A percentile compares a stretch with the other conserved stretches of the same genome.
These are phyloP conservation scores for Epichloe aotearoae DNA, from an alignment of 2,329 filamentous ascomycete genomes.

Conservation along the genomic window DNA sequence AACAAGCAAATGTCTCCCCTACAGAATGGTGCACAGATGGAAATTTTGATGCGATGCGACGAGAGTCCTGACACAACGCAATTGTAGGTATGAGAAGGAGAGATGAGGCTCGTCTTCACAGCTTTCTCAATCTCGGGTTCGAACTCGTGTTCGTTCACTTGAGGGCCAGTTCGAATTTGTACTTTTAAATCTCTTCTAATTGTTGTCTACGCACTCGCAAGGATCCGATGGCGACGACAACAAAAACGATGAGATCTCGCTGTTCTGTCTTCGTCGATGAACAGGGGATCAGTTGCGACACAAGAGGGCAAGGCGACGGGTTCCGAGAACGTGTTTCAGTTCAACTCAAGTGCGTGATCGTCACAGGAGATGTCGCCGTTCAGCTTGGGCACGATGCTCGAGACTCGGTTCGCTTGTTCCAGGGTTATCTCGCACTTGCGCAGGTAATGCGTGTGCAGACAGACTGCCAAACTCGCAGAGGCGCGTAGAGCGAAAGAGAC, in stretches of 20 bases:
- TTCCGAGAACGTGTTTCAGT: conserved; percentile 31
- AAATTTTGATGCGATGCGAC: conserved; percentile 11
- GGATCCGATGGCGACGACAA: conserved; percentile 18
- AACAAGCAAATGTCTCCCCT: conserved; percentile 98
- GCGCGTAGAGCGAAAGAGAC: conserved; percentile 4
- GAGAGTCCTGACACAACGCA: conserved; percentile 10
- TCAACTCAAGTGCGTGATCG: conserved; percentile 19
- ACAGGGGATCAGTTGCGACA: conserved; percentile 21
- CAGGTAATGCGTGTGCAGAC: conserved; percentile 2
- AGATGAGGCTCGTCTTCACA: not conserved
- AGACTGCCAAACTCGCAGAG: conserved; percentile 4
- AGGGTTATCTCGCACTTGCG: conserved; percentile 5
- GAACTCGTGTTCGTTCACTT: conserved; percentile 14
- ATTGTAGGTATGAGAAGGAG: not conserved
- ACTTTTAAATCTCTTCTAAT: conserved; percentile 16
- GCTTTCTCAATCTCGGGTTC: conserved; percentile 5
- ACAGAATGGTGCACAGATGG: conserved; percentile 26
- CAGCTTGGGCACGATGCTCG: conserved; percentile 6
- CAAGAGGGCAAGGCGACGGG: conserved; percentile 17
- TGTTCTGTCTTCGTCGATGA: conserved; percentile 21
- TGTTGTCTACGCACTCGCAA: conserved; percentile 25
- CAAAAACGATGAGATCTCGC: conserved; percentile 20
- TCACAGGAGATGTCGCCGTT: conserved; percentile 13
- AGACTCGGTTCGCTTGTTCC: conserved; percentile 8
- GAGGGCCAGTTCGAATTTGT: conserved; percentile 16